Evolutionary conservation across 2,329 filamentous ascomycete species (phyloP).

Genomic region (Fusarium brevicatenulatum): DNA sequence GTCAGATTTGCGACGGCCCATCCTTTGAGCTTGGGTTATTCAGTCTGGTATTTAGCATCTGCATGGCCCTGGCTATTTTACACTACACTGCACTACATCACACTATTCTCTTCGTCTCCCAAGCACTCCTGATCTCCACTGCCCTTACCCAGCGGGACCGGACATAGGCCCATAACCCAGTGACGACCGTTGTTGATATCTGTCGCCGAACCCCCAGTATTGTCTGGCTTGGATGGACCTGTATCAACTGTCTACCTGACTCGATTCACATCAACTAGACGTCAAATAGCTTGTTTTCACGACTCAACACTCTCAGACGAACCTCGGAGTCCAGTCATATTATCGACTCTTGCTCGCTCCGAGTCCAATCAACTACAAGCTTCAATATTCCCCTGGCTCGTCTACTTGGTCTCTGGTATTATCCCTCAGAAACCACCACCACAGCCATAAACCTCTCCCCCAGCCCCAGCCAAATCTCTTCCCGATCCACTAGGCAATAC

Average conservation of each 20-base stretch:
- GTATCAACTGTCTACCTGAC: constrained; percentile 25
- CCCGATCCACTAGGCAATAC: constrained; percentile 35
- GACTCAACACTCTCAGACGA: constrained; percentile 14
- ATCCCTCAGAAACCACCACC: constrained; percentile 9
- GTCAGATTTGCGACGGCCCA: constrained; percentile 39
- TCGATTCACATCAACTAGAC: constrained; percentile 28
- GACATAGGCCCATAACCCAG: constrained; percentile 14
- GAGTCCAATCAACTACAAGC: constrained; percentile 3
- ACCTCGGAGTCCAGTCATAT: constrained; percentile 9
- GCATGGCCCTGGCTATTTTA: constrained; percentile 25
- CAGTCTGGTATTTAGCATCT: constrained; percentile 36
- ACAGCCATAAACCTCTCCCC: constrained; percentile 16
- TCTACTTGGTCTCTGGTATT: constrained; percentile 12
- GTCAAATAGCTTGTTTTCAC: constrained; percentile 9
- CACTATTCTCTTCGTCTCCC: background rate
- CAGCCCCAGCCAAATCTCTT: constrained; percentile 28
- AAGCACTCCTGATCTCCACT: constrained; percentile 28
- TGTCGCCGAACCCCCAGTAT: constrained; percentile 24
- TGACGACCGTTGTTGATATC: constrained; percentile 31
- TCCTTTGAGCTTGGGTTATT: constrained; percentile 11
- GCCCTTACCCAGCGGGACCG: constrained; percentile 33
- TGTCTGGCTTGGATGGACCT: constrained; percentile 13
- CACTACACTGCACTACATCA: constrained; percentile 14
- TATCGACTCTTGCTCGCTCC: background rate
- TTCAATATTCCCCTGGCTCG: constrained; percentile 10